Percentiles rank a stretch among this genome's conserved stretches.
phyloP scores from a whole-genome alignment of 768 basidiomycete genomes.

The Podaxis rugospora region DNA sequence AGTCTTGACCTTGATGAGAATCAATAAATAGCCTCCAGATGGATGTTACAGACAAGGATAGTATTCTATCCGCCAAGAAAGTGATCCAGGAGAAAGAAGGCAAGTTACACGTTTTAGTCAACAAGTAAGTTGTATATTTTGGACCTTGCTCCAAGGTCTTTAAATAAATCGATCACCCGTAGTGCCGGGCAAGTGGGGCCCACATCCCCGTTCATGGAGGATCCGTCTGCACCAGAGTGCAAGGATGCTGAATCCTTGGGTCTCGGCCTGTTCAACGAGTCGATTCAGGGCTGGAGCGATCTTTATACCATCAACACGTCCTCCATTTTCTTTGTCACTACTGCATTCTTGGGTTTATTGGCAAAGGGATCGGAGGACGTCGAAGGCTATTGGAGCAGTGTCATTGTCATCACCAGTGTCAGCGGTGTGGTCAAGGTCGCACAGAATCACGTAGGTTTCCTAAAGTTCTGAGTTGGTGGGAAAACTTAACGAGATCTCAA shows the following conservation, averaged over 20 bases:
- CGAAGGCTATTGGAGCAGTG: slow-evolving; percentile 53
- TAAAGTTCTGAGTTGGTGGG: not conserved
- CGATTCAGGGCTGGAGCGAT: slow-evolving; percentile 56
- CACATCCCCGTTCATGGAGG: slow-evolving; percentile 48
- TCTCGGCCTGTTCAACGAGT: slow-evolving; percentile 66
- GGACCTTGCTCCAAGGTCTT: not conserved
- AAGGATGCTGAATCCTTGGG: slow-evolving; percentile 65
- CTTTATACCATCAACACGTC: slow-evolving; percentile 67
- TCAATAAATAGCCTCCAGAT: slow-evolving; percentile 46
- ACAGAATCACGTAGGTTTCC: slow-evolving; percentile 65
- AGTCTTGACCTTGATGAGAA: slow-evolving; percentile 3
- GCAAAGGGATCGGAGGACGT: slow-evolving; percentile 64
- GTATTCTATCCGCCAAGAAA: slow-evolving; percentile 54
- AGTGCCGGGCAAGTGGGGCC: slow-evolving; percentile 80
- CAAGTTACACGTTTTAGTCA: slow-evolving; percentile 73
- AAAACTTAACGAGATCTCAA: not conserved
- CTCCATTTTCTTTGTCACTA: slow-evolving; percentile 74
- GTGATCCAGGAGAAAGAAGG: slow-evolving; percentile 57
- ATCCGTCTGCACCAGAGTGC: slow-evolving; percentile 51
- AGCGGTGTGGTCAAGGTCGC: slow-evolving; percentile 68
- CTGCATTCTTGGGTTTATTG: slow-evolving; percentile 72
- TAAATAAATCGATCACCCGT: not conserved
- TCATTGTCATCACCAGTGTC: slow-evolving; percentile 77
- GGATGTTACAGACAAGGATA: slow-evolving; percentile 69
- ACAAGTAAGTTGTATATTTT: slow-evolving; percentile 54